phyloP scores from a whole-genome alignment of 2,329 filamentous ascomycete species.

The Monascus ruber region DNA sequence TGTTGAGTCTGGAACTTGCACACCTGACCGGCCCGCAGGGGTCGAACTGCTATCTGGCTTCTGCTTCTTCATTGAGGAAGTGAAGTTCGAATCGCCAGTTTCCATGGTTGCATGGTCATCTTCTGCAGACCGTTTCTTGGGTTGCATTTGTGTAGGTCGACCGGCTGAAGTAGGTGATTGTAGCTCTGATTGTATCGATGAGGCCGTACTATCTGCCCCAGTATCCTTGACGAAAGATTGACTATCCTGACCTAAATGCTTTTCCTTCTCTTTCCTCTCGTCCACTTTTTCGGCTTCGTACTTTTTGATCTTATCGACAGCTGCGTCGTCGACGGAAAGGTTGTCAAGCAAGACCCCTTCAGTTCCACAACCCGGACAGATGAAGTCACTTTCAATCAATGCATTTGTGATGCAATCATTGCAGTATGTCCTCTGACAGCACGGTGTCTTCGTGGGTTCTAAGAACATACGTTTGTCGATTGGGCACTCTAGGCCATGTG shows the following conservation, averaged over 20 bases:
- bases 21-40: slow-evolving; percentile 2
- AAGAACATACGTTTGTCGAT: slow-evolving; percentile 97
- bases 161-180: slow-evolving; percentile 20
- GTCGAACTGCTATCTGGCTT: slow-evolving; percentile 29
- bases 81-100: slow-evolving; percentile 30
- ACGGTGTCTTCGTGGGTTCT: slow-evolving; percentile 98
- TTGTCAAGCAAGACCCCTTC: slow-evolving; percentile 91
- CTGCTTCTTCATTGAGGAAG: slow-evolving; percentile 30
- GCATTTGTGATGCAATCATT: slow-evolving; percentile 99
- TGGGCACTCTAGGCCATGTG: slow-evolving; percentile 80
- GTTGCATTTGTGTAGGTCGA: slow-evolving; percentile 24
- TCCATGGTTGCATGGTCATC: slow-evolving; percentile 48
- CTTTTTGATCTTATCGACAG: slow-evolving; percentile 63
- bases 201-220: slow-evolving; percentile 4
- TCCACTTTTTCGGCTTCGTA: slow-evolving; percentile 49
- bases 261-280: slow-evolving; percentile 33
- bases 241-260: slow-evolving; percentile 18
- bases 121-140: slow-evolving; percentile 76
- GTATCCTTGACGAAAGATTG: slow-evolving; percentile 9
- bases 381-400: slow-evolving; percentile 94
- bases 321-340: slow-evolving; percentile 70
- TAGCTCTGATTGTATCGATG: slow-evolving; percentile 10
- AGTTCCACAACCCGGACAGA: slow-evolving; percentile 82
- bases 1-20: slow-evolving; percentile 8
- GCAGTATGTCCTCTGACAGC: slow-evolving; percentile 97